phyloP scores from a whole-genome alignment of 108 stramenopile species.

The Conticribra weissflogii region DNA sequence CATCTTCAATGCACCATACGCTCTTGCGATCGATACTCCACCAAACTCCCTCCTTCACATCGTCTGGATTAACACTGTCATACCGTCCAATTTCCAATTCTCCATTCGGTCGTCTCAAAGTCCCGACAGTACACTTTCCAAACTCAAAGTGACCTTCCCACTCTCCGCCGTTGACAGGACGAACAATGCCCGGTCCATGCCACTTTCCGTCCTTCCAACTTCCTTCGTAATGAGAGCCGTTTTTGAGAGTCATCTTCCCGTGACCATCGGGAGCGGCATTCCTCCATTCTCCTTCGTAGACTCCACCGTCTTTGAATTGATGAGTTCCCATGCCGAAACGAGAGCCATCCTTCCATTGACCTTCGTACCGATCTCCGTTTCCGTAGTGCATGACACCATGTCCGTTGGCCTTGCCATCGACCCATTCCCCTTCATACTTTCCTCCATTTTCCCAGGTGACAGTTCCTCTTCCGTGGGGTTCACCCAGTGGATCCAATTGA shows the following conservation, averaged over 20 bases:
- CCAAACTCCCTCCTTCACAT: constrained; percentile 53
- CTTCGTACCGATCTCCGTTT: constrained; percentile 57
- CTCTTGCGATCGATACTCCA: constrained; percentile 43
- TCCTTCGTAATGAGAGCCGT: constrained; percentile 51
- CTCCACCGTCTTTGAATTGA: constrained; percentile 52
- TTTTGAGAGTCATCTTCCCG: constrained; percentile 50
- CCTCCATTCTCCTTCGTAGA: constrained; percentile 57
- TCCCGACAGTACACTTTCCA: constrained; percentile 46
- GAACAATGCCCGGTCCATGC: constrained; percentile 48
- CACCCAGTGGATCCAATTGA: constrained; percentile 26
- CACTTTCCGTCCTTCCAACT: constrained; percentile 54
- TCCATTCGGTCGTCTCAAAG: constrained; percentile 45
- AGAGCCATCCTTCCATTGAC: constrained; percentile 49
- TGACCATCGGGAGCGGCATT: constrained; percentile 54
- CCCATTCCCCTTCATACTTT: constrained; percentile 60
- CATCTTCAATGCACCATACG: constrained; percentile 40
- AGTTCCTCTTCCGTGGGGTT: constrained; percentile 46
- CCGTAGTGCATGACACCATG: constrained; percentile 52
- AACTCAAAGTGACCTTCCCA: constrained; percentile 43
- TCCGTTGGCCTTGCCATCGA: constrained; percentile 58
- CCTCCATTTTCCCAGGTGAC: constrained; percentile 60
- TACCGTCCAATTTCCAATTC: constrained; percentile 48
- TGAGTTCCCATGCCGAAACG: constrained; percentile 53
- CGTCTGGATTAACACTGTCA: constrained; percentile 52
- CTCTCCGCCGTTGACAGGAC: constrained; percentile 48